Base-by-base conservation (phyloP, 768 basidiomycete genomes). In the Lactarius pseudohatsudake region DNA sequence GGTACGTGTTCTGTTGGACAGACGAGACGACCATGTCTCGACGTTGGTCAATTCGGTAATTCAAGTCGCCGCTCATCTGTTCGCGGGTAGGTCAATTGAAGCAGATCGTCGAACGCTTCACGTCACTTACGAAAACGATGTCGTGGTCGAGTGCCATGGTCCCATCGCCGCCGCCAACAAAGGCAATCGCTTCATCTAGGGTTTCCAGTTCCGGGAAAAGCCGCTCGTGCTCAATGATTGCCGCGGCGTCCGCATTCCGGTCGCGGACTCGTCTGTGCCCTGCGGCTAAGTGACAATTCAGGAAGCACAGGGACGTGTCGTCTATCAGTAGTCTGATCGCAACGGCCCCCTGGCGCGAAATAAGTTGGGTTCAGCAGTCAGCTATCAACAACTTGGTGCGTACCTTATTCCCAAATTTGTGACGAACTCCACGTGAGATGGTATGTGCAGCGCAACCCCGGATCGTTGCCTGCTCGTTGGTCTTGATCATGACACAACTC, bases 251-350 rank as follows among this genome's bases (percentile, higher is more conserved):
- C 3, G 89, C 86, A 71, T 97, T 97, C 20, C 96, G 84, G 67
- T 90, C 82, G 1, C 90, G 84, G 20, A 90, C 84, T 59, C 91
- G 90, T 64, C 85, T 84, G 72, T 98, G 96, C 1, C 96, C 96
- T 7, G 94, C 93, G n/a, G 96, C 96, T 66, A 99, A 84, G 81
- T 99, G 96, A 70, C 92, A 94, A 77, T 99, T 99, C 79, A 98
- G 86, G 72, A 97, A 90, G 77, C 96, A 98, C 16, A 98, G 74
- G 0, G 93, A 96, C 1, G 95, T 91, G 75, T 98, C 94, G 66
- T 94, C 94, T 55, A 98, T 82, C 8, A 95, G 85, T 67, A 97
- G 87, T 22, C 96, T 86, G 3, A 91, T 85, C n/a, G 95, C 84
- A 68, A 97, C 95, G 0, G 89, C 95, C 10, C 95, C 95, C 92